phyloP scores from a whole-genome alignment of 768 basidiomycete genomes.

The Holtermannia corniformis region DNA sequence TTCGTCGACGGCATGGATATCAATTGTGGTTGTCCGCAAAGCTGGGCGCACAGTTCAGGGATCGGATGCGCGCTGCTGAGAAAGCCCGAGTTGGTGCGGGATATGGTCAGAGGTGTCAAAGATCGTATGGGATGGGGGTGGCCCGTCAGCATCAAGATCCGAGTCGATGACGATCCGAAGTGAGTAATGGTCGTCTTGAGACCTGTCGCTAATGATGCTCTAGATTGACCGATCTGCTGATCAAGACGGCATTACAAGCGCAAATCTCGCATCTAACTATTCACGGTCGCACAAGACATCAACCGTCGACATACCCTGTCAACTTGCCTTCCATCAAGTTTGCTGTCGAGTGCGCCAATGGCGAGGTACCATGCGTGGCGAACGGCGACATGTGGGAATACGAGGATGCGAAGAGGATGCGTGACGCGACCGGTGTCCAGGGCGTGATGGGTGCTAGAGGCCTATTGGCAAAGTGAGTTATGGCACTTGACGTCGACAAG shows the following conservation, averaged over 20 bases:
- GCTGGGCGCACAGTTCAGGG: conserved; percentile 46
- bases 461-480: conserved; percentile 44
- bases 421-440: conserved; percentile 41
- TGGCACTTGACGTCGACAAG: neutral
- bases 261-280: conserved; percentile 45
- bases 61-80: conserved; percentile 46
- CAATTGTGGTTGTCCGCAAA: conserved; percentile 48
- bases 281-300: conserved; percentile 47
- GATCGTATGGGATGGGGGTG: conserved; percentile 44
- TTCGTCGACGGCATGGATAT: conserved; percentile 48
- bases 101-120: conserved; percentile 45
- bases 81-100: conserved; percentile 45
- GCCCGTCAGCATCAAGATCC: conserved; percentile 47
- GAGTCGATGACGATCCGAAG: conserved; percentile 45
- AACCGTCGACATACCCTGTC: conserved; percentile 45
- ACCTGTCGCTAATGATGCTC: neutral
- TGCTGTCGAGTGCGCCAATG: conserved; percentile 43
- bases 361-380: conserved; percentile 44
- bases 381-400: conserved; percentile 47
- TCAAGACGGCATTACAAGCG: conserved; percentile 43
- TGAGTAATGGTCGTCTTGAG: conserved; percentile 14
- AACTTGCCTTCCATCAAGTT: conserved; percentile 43
- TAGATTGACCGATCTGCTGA: conserved; percentile 44
- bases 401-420: conserved; percentile 40
- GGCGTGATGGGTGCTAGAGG: conserved; percentile 49